A percentile compares a stretch with the other conserved stretches of the same genome.
phyloP scores from a whole-genome alignment of 495 filamentous ascomycete genomes.

The Tirmania nivea region DNA sequence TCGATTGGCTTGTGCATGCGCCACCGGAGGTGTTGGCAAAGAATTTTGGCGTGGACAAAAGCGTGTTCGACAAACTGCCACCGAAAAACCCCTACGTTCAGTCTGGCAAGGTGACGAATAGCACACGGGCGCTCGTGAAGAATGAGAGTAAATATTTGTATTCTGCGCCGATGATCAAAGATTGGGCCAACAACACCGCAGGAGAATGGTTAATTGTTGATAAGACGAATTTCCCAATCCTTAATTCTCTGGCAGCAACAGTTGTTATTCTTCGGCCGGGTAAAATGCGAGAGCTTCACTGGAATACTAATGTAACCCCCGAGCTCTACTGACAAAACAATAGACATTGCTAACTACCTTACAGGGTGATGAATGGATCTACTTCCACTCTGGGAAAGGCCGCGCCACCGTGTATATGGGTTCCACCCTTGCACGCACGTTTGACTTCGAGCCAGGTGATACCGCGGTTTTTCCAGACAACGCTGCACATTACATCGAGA shows the following conservation, averaged over 20 bases:
- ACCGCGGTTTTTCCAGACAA: conserved; percentile 47
- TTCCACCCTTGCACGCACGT: conserved; percentile 34
- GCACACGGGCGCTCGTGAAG: conserved; percentile 27
- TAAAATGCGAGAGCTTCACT: conserved; percentile 41
- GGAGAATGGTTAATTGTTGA: conserved; percentile 39
- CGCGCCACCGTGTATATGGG: conserved; percentile 42
- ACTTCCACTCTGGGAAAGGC: conserved; percentile 37
- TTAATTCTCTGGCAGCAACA: conserved; percentile 38
- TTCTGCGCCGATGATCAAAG: neutral
- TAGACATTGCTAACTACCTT: neutral
- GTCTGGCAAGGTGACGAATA: conserved; percentile 29
- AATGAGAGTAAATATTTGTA: conserved; percentile 27
- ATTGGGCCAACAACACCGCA: neutral
- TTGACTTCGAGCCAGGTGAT: conserved; percentile 41
- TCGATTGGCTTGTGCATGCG: conserved; percentile 42
- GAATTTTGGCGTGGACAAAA: conserved; percentile 37
- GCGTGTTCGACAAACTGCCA: conserved; percentile 35
- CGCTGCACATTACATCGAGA: conserved; percentile 43
- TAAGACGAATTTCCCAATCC: conserved; percentile 37
- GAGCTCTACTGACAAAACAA: neutral
- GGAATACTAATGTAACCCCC: conserved; percentile 39
- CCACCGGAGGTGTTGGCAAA: conserved; percentile 38
- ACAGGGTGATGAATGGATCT: conserved; percentile 43
- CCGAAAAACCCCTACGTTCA: conserved; percentile 38
- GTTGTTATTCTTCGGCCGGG: conserved; percentile 38